Evolutionary conservation across 2,329 filamentous ascomycete genomes (phyloP), one percentile per base, ranked within the genome.

Genomic region (Apiospora koreana): DNA sequence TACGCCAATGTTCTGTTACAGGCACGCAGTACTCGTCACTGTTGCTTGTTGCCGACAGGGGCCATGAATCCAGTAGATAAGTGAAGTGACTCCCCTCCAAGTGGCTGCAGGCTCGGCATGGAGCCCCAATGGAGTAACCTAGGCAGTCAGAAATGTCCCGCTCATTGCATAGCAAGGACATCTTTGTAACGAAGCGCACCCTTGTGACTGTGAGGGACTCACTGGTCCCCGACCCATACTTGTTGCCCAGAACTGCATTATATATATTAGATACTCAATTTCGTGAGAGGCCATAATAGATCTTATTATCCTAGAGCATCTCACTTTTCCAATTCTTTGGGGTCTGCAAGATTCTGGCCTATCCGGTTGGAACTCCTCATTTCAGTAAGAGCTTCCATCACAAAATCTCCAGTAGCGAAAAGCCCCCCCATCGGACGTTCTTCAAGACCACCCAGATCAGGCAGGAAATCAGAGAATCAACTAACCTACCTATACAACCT

Each of bases 201-300:
- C 54, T 62, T 38, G 54, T 62, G 54, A 62, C 50, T 58, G 54
- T n/a, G 54, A 62, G 54, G 54, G 54, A 38, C 54, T 58, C 50
- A 31, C 28, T 58, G 50, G 50, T 58, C 54, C 31, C 31, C 31
- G 54, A 62, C 54, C 31, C 28, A 38, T 62, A 18, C 54, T 18
- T 38, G 28, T 35, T 31, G 21, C 54, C 18, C 31, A 62, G 54
- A 4, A 21, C 54, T 62, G 31, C 31, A 38, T 62, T 58, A 38
- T 54, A 54, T 62, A 62, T 62, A 62, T 38, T 38, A 62, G 54
- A 38, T 62, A n/a, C 31, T 38, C 31, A 21, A 8, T 1, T 38
- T 62, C 31, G 9, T n/a, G 54, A 62, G 54, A 62, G 21, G 54
- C 38, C 18, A 38, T 62, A 38, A 38, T 38, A 38, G 54, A 62